A percentile compares a stretch with the other conserved stretches of the same genome.
These are phyloP conservation scores for apple (Malus domestica) DNA, from an alignment of 306 rosid genomes.

Conservation along the genomic window DNA sequence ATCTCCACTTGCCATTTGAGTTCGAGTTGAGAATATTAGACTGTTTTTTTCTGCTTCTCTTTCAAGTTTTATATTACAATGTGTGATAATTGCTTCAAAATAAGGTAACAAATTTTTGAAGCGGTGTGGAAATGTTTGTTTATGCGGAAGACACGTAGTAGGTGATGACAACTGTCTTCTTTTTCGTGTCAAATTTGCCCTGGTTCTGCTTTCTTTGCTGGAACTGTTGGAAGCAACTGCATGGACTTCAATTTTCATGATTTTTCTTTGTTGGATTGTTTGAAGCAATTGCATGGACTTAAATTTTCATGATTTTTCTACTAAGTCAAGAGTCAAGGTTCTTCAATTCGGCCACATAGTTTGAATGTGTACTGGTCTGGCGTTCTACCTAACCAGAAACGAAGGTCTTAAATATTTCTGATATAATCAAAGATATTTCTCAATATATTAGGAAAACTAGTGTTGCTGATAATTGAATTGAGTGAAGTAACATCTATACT, in stretches of 20 bases:
- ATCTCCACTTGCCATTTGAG: slow-evolving; percentile 11
- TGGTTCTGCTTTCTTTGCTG: neutral
- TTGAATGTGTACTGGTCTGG: no score
- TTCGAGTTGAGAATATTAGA: neutral
- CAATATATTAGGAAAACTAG: no score
- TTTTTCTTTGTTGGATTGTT: neutral
- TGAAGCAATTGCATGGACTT: neutral
- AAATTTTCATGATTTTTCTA: no score
- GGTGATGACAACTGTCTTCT: neutral
- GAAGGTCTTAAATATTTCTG: no score
- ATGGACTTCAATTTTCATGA: neutral
- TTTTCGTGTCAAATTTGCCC: neutral
- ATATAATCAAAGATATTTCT: no score
- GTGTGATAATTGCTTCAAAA: neutral
- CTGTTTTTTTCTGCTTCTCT: no score
- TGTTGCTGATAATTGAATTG: no score
- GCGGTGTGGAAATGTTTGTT: neutral
- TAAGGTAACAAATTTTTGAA: neutral
- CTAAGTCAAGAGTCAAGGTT: no score
- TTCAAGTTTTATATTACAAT: no score
- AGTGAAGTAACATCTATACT: no score
- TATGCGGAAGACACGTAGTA: neutral
- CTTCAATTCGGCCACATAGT: no score
- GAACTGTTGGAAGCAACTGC: neutral
- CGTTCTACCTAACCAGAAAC: no score